Evolutionary conservation across 163 green algal species (phyloP).

Genomic region (Picocystis sp.): DNA sequence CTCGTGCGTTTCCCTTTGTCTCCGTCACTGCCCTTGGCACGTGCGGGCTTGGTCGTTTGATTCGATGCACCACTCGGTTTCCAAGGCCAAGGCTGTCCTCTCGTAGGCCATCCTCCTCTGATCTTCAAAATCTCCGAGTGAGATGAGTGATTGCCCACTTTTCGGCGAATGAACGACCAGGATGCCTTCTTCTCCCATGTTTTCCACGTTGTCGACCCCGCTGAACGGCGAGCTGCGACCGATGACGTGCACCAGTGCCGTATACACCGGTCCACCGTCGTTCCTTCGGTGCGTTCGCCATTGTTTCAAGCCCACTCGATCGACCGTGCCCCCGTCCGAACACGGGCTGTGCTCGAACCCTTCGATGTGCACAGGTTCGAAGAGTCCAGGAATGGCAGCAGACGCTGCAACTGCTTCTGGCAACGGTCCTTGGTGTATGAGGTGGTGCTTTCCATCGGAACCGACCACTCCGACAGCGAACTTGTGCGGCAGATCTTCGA

Average conservation of each 20-base stretch:
- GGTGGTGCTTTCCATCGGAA: slow-evolving; percentile 32
- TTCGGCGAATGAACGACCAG: not conserved
- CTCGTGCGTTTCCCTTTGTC: too few species aligned
- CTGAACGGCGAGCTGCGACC: slow-evolving; percentile 7
- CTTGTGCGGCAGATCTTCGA: slow-evolving; percentile 42
- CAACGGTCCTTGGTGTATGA: slow-evolving; percentile 58
- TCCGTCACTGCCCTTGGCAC: too few species aligned
- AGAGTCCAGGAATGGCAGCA: slow-evolving; percentile 70
- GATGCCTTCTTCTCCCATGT: not conserved
- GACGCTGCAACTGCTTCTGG: slow-evolving; percentile 68
- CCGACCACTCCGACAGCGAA: slow-evolving; percentile 39
- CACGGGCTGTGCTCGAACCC: slow-evolving; percentile 28
- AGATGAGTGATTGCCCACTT: not conserved
- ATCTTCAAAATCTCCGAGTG: slow-evolving; percentile 1
- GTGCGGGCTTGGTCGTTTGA: too few species aligned
- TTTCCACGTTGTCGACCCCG: slow-evolving; percentile 4
- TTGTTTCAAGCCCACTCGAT: slow-evolving; percentile 46
- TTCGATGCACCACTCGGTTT: too few species aligned
- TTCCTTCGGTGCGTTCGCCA: slow-evolving; percentile 34
- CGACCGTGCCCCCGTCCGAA: slow-evolving; percentile 54
- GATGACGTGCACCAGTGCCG: slow-evolving; percentile 10
- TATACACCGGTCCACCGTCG: not conserved
- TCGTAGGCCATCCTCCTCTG: not conserved
- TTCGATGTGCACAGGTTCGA: slow-evolving; percentile 52
- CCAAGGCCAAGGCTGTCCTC: not conserved